phyloP scores from a whole-genome alignment of 148 eudicot species.

The Hydrangea macrophylla region DNA sequence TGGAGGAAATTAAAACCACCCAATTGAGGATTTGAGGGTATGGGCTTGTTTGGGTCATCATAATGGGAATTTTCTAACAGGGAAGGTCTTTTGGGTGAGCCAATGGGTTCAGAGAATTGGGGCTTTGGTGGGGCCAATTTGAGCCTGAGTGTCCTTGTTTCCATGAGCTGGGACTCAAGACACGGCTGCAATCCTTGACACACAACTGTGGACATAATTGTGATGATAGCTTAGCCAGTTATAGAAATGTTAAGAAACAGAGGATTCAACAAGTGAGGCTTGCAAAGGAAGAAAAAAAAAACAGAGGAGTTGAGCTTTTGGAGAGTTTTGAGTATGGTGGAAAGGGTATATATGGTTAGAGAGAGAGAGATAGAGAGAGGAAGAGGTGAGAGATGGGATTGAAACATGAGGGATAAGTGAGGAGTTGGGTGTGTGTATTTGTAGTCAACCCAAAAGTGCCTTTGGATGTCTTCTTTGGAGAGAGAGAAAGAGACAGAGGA shows the following conservation, averaged over 20 bases:
- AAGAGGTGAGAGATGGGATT: slow-evolving; percentile 15
- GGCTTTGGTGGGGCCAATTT: slow-evolving; percentile 27
- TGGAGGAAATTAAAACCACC: slow-evolving; percentile 38
- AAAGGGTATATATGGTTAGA: background rate
- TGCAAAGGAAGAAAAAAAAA: background rate
- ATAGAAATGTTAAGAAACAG: background rate
- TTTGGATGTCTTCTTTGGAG: slow-evolving; percentile 14
- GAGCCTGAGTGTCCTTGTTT: slow-evolving; percentile 36
- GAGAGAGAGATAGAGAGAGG: slow-evolving; percentile 4
- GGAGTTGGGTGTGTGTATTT: slow-evolving; percentile 31
- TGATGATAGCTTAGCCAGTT: background rate
- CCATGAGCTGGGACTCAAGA: slow-evolving; percentile 27
- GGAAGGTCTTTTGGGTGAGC: no score
- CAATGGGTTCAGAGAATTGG: background rate
- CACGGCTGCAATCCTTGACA: slow-evolving; percentile 35
- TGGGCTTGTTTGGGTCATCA: no score
- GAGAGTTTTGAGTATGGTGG: background rate
- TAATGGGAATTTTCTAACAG: no score
- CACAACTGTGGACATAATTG: slow-evolving; percentile 56
- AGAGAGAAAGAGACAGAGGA: slow-evolving; percentile 18
- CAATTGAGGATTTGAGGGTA: slow-evolving; percentile 11
- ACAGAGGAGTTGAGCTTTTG: background rate
- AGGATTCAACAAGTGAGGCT: background rate
- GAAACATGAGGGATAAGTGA: slow-evolving; percentile 35
- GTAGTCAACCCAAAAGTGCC: slow-evolving; percentile 43